Base-by-base conservation (phyloP, 2,329 filamentous ascomycete genomes). In the Venturia carpophila region DNA sequence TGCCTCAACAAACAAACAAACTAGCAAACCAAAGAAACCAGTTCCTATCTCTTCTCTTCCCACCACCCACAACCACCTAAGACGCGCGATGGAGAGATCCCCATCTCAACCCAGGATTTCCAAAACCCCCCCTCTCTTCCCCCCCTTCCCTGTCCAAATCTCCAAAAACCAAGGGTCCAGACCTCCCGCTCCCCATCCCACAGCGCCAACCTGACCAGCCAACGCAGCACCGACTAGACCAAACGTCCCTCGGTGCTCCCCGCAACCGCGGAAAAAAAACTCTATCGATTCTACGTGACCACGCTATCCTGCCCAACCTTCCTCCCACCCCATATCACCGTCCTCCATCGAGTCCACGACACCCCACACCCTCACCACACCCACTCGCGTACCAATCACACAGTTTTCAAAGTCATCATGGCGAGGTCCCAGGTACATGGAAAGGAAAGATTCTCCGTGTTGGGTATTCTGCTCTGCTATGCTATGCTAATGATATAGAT, bases 381-480 rank as follows among this genome's bases (percentile, higher is more conserved):
- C 6, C 30, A 34, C 30, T 34, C 30, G 30, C 3, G 6, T 6
- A 34, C 30, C 30, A 3, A 34, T 6, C 6, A 34, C 42, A 45
- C 42, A 45, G 5, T 45, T n/a, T n/a, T 10, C 39, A 41, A 2
- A 10, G 9, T 41, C 39, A 15, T 9, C 9, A 41, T 11, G 21
- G 34, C 5, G 19, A 15, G 24, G 13, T 17, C 34, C 7, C 45
- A 15, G 30, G 10, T 37, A 1, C 9, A 58, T 37, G 1, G 37
- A 58, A 37, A n/a, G 52, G 27, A 58, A 37, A 19, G 37, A n/a
- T 34, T 58, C 27, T 58, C 52, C 52, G 37, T 58, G 13, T 37
- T 27, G 47, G 52, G 52, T 58, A 58, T 58, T 37, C 17, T 58
- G 52, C 52, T 58, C n/a, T 58, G 52, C 52, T 58, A 5, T 58